These are phyloP conservation scores for Cytauxzoon felis DNA, from an alignment of 169 alveolate genomes.

Conservation along the genomic window DNA sequence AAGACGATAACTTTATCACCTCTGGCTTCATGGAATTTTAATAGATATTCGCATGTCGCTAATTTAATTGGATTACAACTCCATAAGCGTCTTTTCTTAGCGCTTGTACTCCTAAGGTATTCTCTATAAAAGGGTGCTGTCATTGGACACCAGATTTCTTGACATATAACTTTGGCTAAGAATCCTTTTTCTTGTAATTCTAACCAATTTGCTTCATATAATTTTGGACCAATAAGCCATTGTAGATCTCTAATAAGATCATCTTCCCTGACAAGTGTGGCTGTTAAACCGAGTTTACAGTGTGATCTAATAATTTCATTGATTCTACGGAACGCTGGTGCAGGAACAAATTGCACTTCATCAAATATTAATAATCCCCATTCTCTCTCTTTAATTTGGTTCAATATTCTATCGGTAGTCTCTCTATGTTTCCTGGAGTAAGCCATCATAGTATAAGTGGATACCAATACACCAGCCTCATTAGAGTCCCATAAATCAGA, in stretches of 20 bases:
- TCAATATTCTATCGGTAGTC: conserved; percentile 79
- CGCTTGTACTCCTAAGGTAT: conserved; percentile 84
- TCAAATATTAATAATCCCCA: conserved; percentile 98
- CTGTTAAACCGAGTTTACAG: conserved; percentile 97
- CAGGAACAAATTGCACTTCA: conserved; percentile 99
- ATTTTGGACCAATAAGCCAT: conserved; percentile 99
- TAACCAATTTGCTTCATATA: conserved; percentile 99
- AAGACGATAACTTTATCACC: conserved; percentile 97
- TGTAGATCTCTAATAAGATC: conserved; percentile 93
- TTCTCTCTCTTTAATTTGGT: conserved; percentile 84
- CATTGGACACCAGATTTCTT: conserved; percentile 99
- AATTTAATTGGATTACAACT: conserved; percentile 96
- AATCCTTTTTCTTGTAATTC: conserved; percentile 95
- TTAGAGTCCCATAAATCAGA: conserved; percentile 83
- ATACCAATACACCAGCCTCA: conserved; percentile 90
- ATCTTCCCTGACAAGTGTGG: conserved; percentile 99
- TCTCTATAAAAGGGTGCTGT: conserved; percentile 90
- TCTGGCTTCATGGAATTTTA: conserved; percentile 92
- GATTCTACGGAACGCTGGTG: conserved; percentile 91
- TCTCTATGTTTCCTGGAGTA: conserved; percentile 86
- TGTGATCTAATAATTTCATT: conserved; percentile 86
- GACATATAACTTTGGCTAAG: conserved; percentile 95
- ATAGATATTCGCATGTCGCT: conserved; percentile 90
- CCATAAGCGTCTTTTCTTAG: conserved; percentile 89
- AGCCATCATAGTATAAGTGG: conserved; percentile 95